phyloP scores from a whole-genome alignment of 2,329 filamentous ascomycete species.

The Pyricularia grisea region DNA sequence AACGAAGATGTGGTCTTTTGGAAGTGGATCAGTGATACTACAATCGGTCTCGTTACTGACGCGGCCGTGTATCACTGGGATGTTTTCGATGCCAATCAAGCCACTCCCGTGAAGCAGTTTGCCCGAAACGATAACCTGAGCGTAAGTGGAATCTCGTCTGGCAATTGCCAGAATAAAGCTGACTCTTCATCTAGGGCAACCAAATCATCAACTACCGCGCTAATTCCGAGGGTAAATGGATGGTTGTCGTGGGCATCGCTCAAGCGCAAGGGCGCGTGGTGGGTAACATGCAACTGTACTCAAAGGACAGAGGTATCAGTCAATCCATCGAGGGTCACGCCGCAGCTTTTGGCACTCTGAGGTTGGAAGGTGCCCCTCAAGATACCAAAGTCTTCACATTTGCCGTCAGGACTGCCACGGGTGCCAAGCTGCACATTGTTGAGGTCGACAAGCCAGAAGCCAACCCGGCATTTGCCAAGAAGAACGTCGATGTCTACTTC shows the following conservation, averaged over 20 bases:
- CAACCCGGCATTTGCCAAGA: conserved; percentile 88
- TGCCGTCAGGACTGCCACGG: conserved; percentile 74
- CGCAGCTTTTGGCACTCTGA: conserved; percentile 82
- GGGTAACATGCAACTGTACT: conserved; percentile 95
- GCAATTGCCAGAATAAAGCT: neutral
- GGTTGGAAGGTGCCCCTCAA: conserved; percentile 77
- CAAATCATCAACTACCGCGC: conserved; percentile 99
- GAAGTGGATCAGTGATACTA: conserved; percentile 95
- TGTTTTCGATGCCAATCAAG: conserved; percentile 76
- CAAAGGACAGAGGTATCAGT: conserved; percentile 89
- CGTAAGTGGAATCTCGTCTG: conserved; percentile 39
- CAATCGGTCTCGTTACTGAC: conserved; percentile 83
- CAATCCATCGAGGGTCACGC: conserved; percentile 97
- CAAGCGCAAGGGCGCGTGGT: conserved; percentile 89
- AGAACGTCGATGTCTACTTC: conserved; percentile 96
- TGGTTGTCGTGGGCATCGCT: conserved; percentile 93
- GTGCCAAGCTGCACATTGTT: conserved; percentile 93
- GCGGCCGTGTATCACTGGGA: conserved; percentile 95
- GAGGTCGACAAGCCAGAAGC: conserved; percentile 90
- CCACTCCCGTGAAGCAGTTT: conserved; percentile 80
- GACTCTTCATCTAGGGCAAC: conserved; percentile 51
- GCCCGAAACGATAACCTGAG: conserved; percentile 85
- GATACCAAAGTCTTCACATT: conserved; percentile 97
- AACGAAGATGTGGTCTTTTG: conserved; percentile 97
- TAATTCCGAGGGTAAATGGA: conserved; percentile 94